phyloP scores from a whole-genome alignment of 2,329 filamentous ascomycete genomes.

The Beauveria caledonica region DNA sequence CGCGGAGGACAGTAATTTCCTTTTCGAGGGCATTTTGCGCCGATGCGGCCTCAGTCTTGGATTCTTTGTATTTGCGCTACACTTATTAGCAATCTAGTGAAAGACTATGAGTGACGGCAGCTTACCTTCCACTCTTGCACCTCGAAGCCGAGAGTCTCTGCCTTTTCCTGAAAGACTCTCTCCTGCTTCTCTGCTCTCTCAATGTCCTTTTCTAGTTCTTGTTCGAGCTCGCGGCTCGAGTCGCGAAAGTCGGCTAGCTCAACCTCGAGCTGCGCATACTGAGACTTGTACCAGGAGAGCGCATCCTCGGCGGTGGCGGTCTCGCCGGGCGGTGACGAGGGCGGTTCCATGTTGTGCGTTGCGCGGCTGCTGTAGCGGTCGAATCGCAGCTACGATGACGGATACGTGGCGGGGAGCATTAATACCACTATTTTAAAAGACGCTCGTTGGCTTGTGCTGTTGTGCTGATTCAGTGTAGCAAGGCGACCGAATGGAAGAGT shows the following conservation, averaged over 20 bases:
- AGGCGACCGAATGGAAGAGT: background rate
- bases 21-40: conserved; percentile 86
- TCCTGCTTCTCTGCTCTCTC: conserved; percentile 93
- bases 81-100: conserved; percentile 12
- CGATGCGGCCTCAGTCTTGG: conserved; percentile 76
- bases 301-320: conserved; percentile 59
- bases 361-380: conserved; percentile 10
- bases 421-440: background rate
- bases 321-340: conserved; percentile 53
- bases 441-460: background rate
- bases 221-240: conserved; percentile 88
- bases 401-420: background rate
- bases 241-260: conserved; percentile 91
- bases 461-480: background rate
- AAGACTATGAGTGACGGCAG: background rate
- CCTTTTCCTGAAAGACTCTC: conserved; percentile 75
- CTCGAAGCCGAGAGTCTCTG: conserved; percentile 76
- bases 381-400: conserved; percentile 9
- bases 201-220: conserved; percentile 91
- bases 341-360: conserved; percentile 43
- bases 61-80: conserved; percentile 91
- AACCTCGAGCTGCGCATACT: conserved; percentile 86
- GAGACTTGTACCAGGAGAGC: conserved; percentile 87
- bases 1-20: conserved; percentile 86
- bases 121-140: conserved; percentile 97